These are phyloP conservation scores for Athelia sp. DNA, from an alignment of 1,284 basidiomycete genomes.

Conservation along the genomic window DNA sequence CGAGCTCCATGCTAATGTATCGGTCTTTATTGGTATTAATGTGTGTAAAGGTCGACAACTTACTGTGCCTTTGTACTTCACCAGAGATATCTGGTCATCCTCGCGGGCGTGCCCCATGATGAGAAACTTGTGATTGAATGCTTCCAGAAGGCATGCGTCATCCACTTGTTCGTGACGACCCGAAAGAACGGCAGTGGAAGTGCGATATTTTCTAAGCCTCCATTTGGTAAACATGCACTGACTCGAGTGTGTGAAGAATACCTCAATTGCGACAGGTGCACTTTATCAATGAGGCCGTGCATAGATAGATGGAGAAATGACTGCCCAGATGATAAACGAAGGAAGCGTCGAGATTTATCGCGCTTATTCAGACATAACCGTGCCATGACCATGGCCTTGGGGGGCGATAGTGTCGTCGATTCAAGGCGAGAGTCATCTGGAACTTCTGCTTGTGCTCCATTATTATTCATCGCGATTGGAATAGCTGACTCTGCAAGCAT, in stretches of 20 bases:
- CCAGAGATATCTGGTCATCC: conserved; percentile 26
- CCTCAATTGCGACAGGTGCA: conserved; percentile 16
- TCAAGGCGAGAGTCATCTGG: neutral
- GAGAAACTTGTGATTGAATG: conserved; percentile 19
- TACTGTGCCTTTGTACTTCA: conserved; percentile 7
- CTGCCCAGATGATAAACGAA: conserved; percentile 15
- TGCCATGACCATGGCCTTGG: conserved; percentile 15
- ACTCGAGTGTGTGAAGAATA: conserved; percentile 11
- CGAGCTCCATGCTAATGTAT: too few species aligned
- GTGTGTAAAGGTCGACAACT: too few species aligned
- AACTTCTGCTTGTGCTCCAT: too few species aligned
- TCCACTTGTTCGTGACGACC: conserved; percentile 25
- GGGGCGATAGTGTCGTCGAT: conserved; percentile 14
- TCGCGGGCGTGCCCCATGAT: conserved; percentile 36
- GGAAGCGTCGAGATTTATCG: conserved; percentile 38
- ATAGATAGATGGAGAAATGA: conserved; percentile 25
- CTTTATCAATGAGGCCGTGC: conserved; percentile 29
- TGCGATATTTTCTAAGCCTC: neutral
- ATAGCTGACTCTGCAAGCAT: too few species aligned
- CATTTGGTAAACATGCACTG: neutral
- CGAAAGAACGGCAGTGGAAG: neutral
- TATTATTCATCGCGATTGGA: too few species aligned
- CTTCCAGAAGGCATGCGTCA: conserved; percentile 35
- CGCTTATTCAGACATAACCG: conserved; percentile 8
- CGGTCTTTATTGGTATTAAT: too few species aligned